Evolutionary conservation across 768 basidiomycete species (phyloP).

Genomic region (Crassisporium funariophilum): DNA sequence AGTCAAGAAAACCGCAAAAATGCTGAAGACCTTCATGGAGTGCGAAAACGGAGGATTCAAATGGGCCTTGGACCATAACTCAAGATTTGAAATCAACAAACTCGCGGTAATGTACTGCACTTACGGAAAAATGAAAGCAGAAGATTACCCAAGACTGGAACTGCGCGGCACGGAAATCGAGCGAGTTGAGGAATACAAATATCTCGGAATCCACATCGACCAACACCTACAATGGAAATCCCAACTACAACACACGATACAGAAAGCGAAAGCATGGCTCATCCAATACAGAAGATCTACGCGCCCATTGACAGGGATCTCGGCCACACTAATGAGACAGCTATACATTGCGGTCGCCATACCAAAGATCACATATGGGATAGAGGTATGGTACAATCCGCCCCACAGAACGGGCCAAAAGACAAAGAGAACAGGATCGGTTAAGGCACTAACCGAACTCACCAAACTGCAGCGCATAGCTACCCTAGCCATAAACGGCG

Average conservation of each 20-base stretch:
- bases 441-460: background rate
- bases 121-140: background rate
- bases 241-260: conserved; percentile 10
- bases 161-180: background rate
- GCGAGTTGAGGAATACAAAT: conserved; percentile 8
- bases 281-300: background rate
- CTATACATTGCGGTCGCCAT: background rate
- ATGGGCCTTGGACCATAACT: conserved; percentile 27
- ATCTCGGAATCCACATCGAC: conserved; percentile 18
- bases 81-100: conserved; percentile 16
- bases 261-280: conserved; percentile 2
- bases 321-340: background rate
- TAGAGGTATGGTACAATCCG: background rate
- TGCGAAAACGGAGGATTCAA: conserved; percentile 16
- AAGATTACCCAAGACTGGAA: background rate
- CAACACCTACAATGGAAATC: conserved; percentile 16
- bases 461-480: background rate
- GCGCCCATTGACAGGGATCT: background rate
- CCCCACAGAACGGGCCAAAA: background rate
- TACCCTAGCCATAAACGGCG: conserved; percentile 14
- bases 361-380: background rate
- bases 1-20: background rate
- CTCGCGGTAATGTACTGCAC: conserved; percentile 22
- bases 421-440: background rate
- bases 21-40: background rate